Base-by-base conservation (phyloP, 768 basidiomycete species). In the Leccinum subtestaceum region DNA sequence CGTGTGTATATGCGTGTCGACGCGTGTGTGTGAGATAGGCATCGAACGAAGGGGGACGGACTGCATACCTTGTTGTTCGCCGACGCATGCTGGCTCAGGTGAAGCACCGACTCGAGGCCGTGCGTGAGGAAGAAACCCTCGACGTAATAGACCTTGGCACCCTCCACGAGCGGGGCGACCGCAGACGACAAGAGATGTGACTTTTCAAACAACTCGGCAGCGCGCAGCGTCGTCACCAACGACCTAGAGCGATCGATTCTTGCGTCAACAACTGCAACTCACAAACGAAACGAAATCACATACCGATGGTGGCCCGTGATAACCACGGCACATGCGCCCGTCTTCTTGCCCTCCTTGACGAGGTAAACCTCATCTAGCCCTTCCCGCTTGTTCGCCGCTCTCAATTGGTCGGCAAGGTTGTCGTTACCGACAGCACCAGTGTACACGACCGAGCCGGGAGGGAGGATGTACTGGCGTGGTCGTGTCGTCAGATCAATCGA, bases 61-160 rank as follows among this genome's bases (percentile, higher is more conserved):
- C 12, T 21, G 0, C 19, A 1, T 56, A 88, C 93, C 84, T 97
- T 98, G 65, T 85, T 84, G 17, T 82, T 81, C 38, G 77, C 79
- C 9, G 90, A 84, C 4, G 93, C 89, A 62, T 88, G 86, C 72
- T 89, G 85, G 74, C 88, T 85, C 60, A 98, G 76, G 67, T 87
- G 80, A 40, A 92, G 74, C 52, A 85, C 85, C 57, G 83, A 81
- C 56, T 86, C 84, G 57, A 82, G 71, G 48, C 97, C 96, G 71
- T 99, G 96, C 17, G 96, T 96, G 59, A 98, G 82, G 86, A 99
- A 98, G 80, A 89, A 99, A 8, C 96, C 96, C 69, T 94, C 96
- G 60, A 98, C 85, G 78, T 99, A 99, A 81, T 84, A 97, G 72
- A 84, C 83, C 70, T 90, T 87, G 59, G 95, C 96, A 49, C 78